Evolutionary conservation across 2,329 filamentous ascomycete species (phyloP).

Genomic region (Didymella exigua): DNA sequence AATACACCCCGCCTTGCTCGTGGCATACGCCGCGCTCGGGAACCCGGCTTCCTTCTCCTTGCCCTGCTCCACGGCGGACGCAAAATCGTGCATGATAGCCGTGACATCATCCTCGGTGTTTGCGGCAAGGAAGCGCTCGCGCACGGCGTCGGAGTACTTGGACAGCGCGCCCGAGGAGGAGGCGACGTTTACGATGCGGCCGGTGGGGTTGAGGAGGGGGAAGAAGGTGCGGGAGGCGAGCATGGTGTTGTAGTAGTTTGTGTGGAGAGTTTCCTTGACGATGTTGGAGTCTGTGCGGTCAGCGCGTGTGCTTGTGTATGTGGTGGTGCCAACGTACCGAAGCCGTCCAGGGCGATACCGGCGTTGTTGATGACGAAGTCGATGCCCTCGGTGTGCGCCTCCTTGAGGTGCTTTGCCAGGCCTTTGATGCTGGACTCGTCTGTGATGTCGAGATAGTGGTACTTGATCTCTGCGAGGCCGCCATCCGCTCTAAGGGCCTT

Average conservation of each 20-base stretch:
- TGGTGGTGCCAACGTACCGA: conserved; percentile 38
- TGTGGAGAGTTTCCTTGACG: conserved; percentile 56
- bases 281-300: conserved; percentile 49
- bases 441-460: conserved; percentile 57
- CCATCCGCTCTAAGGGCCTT: conserved; percentile 50
- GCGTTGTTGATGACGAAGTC: conserved; percentile 63
- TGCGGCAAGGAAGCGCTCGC: conserved; percentile 51
- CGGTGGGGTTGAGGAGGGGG: conserved; percentile 52
- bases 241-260: conserved; percentile 61
- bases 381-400: conserved; percentile 55
- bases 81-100: conserved; percentile 57
- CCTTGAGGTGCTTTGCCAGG: conserved; percentile 51
- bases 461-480: conserved; percentile 54
- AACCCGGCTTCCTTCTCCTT: conserved; percentile 56
- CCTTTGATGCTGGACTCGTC: conserved; percentile 52
- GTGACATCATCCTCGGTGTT: conserved; percentile 53
- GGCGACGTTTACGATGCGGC: conserved; percentile 57
- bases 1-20: conserved; percentile 54
- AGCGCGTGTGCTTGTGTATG: too few relatives aligned
- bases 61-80: conserved; percentile 52
- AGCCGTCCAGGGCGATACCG: conserved; percentile 55
- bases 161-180: conserved; percentile 53
- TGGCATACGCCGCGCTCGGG: conserved; percentile 57
- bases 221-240: conserved; percentile 54
- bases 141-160: conserved; percentile 54